phyloP scores from a whole-genome alignment of 2,329 filamentous ascomycete genomes.

The Arthroderma sp. region DNA sequence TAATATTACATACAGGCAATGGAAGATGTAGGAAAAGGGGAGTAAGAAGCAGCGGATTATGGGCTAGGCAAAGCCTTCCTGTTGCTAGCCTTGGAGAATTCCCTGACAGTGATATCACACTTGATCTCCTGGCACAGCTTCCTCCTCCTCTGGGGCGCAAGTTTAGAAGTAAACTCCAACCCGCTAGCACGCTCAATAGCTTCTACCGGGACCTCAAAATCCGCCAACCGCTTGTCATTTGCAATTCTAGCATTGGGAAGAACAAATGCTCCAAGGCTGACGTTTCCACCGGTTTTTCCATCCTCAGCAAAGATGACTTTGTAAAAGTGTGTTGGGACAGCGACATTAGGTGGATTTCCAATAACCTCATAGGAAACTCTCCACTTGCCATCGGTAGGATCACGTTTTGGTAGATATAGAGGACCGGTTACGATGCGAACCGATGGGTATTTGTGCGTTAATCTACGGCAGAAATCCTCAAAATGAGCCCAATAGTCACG shows the following conservation, averaged over 20 bases:
- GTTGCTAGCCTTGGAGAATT: conserved; percentile 48
- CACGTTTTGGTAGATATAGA: conserved; percentile 76
- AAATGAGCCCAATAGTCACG: conserved; percentile 99
- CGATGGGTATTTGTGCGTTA: conserved; percentile 68
- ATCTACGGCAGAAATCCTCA: conserved; percentile 83
- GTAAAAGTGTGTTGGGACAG: conserved; percentile 97
- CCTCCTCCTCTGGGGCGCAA: conserved; percentile 60
- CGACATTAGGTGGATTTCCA: conserved; percentile 80
- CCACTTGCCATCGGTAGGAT: conserved; percentile 81
- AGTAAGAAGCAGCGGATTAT: too few species aligned
- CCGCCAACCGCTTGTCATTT: conserved; percentile 72
- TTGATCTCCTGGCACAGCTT: conserved; percentile 74
- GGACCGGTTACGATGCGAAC: conserved; percentile 90
- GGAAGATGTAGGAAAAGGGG: too few species aligned
- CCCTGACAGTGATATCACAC: conserved; percentile 70
- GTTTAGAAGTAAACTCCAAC: conserved; percentile 72
- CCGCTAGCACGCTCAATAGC: conserved; percentile 84
- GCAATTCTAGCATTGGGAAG: conserved; percentile 81
- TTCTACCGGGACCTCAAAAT: conserved; percentile 93
- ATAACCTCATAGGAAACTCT: conserved; percentile 92
- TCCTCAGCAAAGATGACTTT: conserved; percentile 97
- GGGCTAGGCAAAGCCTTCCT: conserved; percentile 28
- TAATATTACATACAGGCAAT: too few species aligned
- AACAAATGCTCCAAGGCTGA: conserved; percentile 87
- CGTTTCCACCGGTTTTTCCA: conserved; percentile 52